Evolutionary conservation across 208 protist genomes (phyloP), one percentile per base, ranked within the genome.

Genomic region (Blechomonas ayalai): DNA sequence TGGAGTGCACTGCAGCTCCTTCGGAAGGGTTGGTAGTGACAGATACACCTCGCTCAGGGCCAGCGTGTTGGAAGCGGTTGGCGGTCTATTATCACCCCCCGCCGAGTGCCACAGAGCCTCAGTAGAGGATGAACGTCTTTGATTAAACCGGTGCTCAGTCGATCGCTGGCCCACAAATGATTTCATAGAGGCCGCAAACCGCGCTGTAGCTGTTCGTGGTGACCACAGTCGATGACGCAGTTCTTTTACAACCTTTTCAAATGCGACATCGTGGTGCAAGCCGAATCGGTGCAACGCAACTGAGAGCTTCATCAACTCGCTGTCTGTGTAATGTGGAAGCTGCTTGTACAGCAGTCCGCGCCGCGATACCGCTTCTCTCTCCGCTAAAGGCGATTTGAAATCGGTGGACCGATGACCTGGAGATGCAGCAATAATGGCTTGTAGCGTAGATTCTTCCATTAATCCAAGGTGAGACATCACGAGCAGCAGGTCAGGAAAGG

Each of bases 231-330:
- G 41, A 19, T 29, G 45, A 8, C 31, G n/a, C 20, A 74, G 22
- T 10, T 39, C 43, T 41, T 56, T 59, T 12, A 56, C 49, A 7
- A 48, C 41, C 0, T 35, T 16, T 25, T 67, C 62, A 46, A 73
- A 78, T 18, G 70, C 62, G 24, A 41, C 38, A 19, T 90, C 60
- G 49, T 86, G 61, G 19, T 74, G 51, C 35, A 88, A 46, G 18
- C 78, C 72, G 41, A 91, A 91, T 27, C 78, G 74, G 36, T 85
- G 67, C 20, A 91, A 59, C 2, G 78, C 67, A 52, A 76, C 58
- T 8, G 76, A 22, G 9, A 88, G 48, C 33, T 46, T 36, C 10
- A 88, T 4, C 9, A 87, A 51, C 35, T 87, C 77, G 3, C 27
- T 19, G 7, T 46, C 49, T 10, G 41, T 33, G 48, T 69, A 82